Evolutionary conservation across 139 green algal genomes (phyloP).

Genomic region (Micromonas pusilla): DNA sequence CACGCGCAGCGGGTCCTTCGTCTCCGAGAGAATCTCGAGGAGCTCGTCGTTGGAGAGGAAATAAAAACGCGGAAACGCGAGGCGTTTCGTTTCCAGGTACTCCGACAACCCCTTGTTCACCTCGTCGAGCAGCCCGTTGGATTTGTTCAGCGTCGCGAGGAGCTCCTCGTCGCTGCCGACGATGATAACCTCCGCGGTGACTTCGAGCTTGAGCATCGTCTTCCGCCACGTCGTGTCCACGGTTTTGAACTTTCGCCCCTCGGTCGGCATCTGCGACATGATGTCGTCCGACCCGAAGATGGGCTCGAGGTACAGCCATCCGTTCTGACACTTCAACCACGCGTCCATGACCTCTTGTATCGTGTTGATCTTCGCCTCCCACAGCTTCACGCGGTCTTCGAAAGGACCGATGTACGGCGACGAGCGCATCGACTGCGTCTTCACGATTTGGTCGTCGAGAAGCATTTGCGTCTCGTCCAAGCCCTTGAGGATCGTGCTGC

Average conservation of each 20-base stretch:
- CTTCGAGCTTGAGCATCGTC: conserved; percentile 64
- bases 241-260: conserved; percentile 71
- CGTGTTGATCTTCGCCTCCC: conserved; percentile 43
- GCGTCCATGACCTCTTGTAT: conserved; percentile 67
- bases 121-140: conserved; percentile 66
- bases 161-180: conserved; percentile 63
- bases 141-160: conserved; percentile 60
- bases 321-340: conserved; percentile 64
- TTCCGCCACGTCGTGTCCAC: conserved; percentile 67
- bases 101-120: conserved; percentile 69
- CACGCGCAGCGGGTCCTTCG: conserved; percentile 69
- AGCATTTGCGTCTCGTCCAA: conserved; percentile 47
- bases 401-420: conserved; percentile 67
- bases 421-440: conserved; percentile 69
- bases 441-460: conserved; percentile 47
- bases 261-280: conserved; percentile 78
- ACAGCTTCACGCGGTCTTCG: conserved; percentile 46
- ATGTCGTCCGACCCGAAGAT: conserved; percentile 81
- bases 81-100: conserved; percentile 74
- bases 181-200: conserved; percentile 60
- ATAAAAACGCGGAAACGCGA: conserved; percentile 77
- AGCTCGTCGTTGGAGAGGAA: conserved; percentile 75
- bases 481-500: conserved; percentile 40
- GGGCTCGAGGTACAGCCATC: conserved; percentile 76
- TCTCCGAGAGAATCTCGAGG: conserved; percentile 68